Conservation (phyloP, 768 basidiomycete genomes). For the Omphalotus guepiniiformis region DNA sequence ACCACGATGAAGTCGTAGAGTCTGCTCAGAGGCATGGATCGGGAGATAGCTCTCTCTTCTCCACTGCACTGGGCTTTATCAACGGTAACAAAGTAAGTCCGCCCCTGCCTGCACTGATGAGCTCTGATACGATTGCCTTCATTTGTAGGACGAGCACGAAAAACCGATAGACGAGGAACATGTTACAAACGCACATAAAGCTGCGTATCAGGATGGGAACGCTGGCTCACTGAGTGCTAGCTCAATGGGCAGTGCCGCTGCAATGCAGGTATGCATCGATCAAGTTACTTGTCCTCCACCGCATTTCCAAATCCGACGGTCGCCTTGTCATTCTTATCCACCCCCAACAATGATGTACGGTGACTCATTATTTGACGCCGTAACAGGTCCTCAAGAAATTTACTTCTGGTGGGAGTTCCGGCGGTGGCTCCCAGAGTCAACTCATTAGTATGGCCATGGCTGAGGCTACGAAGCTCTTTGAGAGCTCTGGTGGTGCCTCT, state of each 20-base stretch:
- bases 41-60: slow-evolving; percentile 55
- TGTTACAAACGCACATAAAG: slow-evolving; percentile 54
- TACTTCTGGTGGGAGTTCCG: slow-evolving; percentile 38
- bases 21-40: slow-evolving; percentile 53
- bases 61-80: slow-evolving; percentile 49
- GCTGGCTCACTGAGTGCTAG: slow-evolving; percentile 51
- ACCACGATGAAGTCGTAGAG: slow-evolving; percentile 58
- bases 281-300: background rate
- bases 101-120: background rate
- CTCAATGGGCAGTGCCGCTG: slow-evolving; percentile 73
- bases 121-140: background rate
- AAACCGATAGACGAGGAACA: slow-evolving; percentile 65
- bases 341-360: background rate
- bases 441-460: slow-evolving; percentile 86
- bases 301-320: background rate
- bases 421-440: slow-evolving; percentile 50
- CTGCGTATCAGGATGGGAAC: slow-evolving; percentile 55
- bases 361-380: background rate
- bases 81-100: slow-evolving; percentile 44
- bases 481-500: slow-evolving; percentile 58
- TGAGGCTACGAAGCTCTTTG: slow-evolving; percentile 73
- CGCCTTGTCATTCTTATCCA: background rate
- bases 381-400: slow-evolving; percentile 63
- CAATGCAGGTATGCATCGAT: slow-evolving; percentile 49
- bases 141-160: slow-evolving; percentile 44